Conservation (phyloP, 148 eudicot genomes). For the Camellia sinensis region DNA sequence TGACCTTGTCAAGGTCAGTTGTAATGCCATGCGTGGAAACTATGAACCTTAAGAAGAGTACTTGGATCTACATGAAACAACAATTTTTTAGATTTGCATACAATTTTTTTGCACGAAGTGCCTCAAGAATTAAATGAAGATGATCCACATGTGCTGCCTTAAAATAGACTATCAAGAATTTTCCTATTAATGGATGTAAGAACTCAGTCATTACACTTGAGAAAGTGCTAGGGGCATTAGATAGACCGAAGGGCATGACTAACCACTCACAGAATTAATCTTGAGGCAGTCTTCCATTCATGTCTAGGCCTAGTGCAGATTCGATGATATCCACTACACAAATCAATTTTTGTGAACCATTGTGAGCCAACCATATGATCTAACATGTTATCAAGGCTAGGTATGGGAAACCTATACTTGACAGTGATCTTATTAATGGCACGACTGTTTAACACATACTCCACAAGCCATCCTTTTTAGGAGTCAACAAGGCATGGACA, state of each 20-base stretch:
- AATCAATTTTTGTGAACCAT: not conserved
- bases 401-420: not conserved
- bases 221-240: not conserved
- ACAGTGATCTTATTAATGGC: not conserved
- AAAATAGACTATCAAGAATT: not conserved
- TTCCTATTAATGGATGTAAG: not conserved
- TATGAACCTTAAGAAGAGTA: not conserved
- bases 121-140: not conserved
- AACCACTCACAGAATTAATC: not conserved
- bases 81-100: not conserved
- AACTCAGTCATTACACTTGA: not conserved
- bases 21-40: not conserved
- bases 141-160: not conserved
- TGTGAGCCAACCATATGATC: not conserved
- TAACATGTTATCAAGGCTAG: not conserved
- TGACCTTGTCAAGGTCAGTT: not conserved
- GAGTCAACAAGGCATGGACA: not conserved
- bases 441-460: not conserved
- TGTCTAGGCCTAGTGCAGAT: not conserved
- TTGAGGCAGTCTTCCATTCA: not conserved
- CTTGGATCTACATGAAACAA: not conserved
- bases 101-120: not conserved
- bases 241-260: not conserved
- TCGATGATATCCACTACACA: not conserved
- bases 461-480: not conserved